phyloP scores from a whole-genome alignment of 1,284 basidiomycete species.

The Cryptococcus sp. region DNA sequence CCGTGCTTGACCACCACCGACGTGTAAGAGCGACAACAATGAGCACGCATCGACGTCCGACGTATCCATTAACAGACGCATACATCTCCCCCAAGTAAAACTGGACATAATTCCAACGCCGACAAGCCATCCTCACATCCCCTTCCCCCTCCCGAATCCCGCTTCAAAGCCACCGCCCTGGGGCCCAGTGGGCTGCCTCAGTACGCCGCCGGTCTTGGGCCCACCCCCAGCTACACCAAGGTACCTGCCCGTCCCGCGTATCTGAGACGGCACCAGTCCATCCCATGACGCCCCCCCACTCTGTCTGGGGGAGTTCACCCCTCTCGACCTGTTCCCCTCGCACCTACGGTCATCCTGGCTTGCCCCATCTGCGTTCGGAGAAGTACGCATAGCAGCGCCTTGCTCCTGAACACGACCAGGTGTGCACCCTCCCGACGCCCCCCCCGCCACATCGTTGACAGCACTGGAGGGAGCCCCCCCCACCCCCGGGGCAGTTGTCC shows the following conservation, averaged over 20 bases:
- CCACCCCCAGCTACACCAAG: background rate
- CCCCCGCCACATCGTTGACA: background rate
- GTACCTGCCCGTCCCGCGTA: background rate
- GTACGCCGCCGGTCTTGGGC: constrained; percentile 5
- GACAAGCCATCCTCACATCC: no score
- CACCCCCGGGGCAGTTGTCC: constrained; percentile 1
- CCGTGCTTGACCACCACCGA: no score
- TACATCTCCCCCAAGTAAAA: no score
- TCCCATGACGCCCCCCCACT: background rate
- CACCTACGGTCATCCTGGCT: background rate
- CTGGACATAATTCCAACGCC: no score
- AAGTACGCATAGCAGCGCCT: no score
- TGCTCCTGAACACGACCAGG: background rate
- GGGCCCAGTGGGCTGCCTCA: constrained; percentile 22
- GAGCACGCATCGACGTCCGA: no score
- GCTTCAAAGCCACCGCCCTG: constrained; percentile 14
- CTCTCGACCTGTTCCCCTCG: background rate
- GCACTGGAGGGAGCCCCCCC: background rate
- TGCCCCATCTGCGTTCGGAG: background rate
- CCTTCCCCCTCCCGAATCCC: background rate
- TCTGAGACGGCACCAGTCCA: background rate
- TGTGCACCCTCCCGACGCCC: background rate
- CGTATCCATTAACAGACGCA: no score
- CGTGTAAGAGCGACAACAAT: no score
- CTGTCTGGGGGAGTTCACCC: background rate